A percentile compares a stretch with the other conserved stretches of the same genome.
Evolutionary conservation across 768 basidiomycete species (phyloP).

Genomic region (Amanita rubescens): DNA sequence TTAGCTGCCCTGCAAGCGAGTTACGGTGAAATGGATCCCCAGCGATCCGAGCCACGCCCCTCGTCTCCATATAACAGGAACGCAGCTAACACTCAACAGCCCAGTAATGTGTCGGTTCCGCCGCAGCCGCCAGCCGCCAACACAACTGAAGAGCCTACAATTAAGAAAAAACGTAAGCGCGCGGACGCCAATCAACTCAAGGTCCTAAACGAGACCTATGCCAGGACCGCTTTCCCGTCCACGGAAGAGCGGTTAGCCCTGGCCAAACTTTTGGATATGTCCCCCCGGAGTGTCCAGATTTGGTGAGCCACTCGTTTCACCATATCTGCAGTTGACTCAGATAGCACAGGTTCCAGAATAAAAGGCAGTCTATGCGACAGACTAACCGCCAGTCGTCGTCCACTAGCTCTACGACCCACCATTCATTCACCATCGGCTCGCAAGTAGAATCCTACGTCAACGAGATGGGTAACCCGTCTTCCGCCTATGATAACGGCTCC

Average conservation of each 20-base stretch:
- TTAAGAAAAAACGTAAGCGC: conserved; percentile 86
- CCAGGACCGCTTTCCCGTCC: conserved; percentile 79
- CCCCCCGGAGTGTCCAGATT: conserved; percentile 79
- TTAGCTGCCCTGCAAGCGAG: conserved; percentile 22
- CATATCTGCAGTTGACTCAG: conserved; percentile 11
- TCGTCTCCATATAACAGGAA: conserved; percentile 38
- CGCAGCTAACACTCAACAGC: conserved; percentile 31
- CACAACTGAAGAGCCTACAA: conserved; percentile 50
- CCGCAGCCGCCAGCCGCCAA: conserved; percentile 37
- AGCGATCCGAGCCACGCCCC: conserved; percentile 33
- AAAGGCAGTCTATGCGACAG: conserved; percentile 76
- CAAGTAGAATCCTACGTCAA: conserved; percentile 31
- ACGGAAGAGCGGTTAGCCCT: conserved; percentile 78
- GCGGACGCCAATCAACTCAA: conserved; percentile 76
- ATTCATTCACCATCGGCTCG: conserved; percentile 37
- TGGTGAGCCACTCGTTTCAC: conserved; percentile 42
- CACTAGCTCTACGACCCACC: conserved; percentile 37
- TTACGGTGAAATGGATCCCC: conserved; percentile 24
- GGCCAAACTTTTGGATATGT: conserved; percentile 76
- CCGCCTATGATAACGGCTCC: conserved; percentile 25
- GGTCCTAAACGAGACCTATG: conserved; percentile 74
- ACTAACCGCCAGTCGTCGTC: conserved; percentile 59
- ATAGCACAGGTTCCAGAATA: conserved; percentile 73
- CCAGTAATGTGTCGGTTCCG: conserved; percentile 45
- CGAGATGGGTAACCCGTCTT: conserved; percentile 28